phyloP scores from a whole-genome alignment of 176 grass and related monocot species.

The Coix lacrymajobi region DNA sequence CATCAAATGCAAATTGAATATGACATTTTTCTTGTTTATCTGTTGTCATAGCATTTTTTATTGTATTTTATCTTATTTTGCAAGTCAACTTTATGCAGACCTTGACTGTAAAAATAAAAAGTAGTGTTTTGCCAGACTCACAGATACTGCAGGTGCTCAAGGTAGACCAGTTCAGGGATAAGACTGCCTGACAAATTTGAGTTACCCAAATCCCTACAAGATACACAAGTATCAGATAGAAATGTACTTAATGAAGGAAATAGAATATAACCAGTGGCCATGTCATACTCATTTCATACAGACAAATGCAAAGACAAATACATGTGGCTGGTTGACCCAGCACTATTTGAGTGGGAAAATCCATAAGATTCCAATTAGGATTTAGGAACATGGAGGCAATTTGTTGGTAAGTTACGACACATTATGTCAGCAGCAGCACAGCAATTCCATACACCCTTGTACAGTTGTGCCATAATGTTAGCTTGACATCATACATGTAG shows the following conservation, averaged over 20 bases:
- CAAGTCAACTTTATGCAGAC: not conserved
- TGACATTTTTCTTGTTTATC: not conserved
- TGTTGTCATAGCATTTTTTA: not conserved
- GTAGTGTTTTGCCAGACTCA: slow-evolving; percentile 15
- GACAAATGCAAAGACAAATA: not conserved
- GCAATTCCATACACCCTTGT: not conserved
- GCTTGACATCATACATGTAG: not conserved
- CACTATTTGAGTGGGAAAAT: not conserved
- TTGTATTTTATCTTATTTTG: not conserved
- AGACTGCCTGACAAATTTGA: slow-evolving; percentile 75
- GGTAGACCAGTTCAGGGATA: slow-evolving; percentile 55
- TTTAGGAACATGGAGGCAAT: not conserved
- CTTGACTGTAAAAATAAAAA: not conserved
- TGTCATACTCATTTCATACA: not conserved
- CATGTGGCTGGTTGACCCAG: not conserved
- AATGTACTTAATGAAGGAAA: not conserved
- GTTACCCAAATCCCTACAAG: slow-evolving; percentile 70
- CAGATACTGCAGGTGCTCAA: slow-evolving; percentile 82
- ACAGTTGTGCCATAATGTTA: not conserved
- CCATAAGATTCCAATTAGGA: not conserved
- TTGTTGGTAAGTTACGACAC: not conserved
- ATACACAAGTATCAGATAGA: not conserved
- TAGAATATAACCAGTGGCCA: not conserved
- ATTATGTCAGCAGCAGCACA: not conserved
- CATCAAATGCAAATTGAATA: not conserved